Base-by-base conservation (phyloP, 139 green algal species). In the Volvox reticuliferus region DNA sequence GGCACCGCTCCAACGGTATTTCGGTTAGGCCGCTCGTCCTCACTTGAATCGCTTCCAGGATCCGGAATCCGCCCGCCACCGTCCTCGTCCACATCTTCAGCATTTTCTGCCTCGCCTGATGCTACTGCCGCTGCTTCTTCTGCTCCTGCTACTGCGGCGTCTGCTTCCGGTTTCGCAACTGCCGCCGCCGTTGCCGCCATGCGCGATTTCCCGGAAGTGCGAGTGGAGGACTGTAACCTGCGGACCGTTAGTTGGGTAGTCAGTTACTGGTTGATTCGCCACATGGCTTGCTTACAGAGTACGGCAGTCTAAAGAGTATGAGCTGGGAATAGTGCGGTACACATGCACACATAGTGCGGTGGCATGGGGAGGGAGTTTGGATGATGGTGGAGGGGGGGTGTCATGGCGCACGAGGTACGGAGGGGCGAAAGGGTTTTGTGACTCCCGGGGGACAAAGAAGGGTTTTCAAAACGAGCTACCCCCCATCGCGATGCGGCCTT, bases 1-100 rank as follows among this genome's bases (percentile, higher is more conserved):
- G 98, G 98, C 37, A 99, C 97, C 0, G 96, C 91, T 0, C 98
- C 98, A 20, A 99, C 94, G 69, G 97, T 99, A 93, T 99, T 99
- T 33, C 96, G 91, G 62, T 94, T 94, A 26, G 95, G 95, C 20
- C 96, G 93, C 90, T 99, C 98, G 73, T 99, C 98, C 88, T 99
- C 98, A 1, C 96, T 99, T 0, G 97, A 99, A 79, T 99, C 98
- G 68, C 91, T 97, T 50, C 95, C 98, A 5, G 96, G 93, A 83
- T 96, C 96, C 28, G 55, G 50, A 0, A 21, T 13, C 30, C 68
- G 28, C 61, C 63, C 62, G 36, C 73, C 65, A n/a, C 35, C 22
- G 20, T 30, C 73, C 24, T 61, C 62, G 22, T 77, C 82, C 9
- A 5, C 82, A n/a, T 86, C 50, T 2, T 73, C 65, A 24, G 21